Base-by-base conservation (phyloP, 2,329 filamentous ascomycete species). In the Acrocalymma vagum region DNA sequence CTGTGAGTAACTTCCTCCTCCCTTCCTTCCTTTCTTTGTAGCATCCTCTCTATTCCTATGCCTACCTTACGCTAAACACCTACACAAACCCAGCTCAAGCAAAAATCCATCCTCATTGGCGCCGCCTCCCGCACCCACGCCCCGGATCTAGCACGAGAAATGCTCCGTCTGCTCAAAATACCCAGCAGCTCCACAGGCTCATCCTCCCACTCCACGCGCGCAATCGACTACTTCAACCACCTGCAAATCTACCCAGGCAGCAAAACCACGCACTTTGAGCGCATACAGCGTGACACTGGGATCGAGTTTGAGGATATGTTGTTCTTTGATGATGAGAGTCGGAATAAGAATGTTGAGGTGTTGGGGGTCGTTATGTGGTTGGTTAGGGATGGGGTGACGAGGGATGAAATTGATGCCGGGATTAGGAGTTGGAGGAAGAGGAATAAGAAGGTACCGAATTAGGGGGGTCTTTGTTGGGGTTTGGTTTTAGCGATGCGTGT, bases 261-360 rank as follows among this genome's bases (percentile, higher is more conserved):
- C 63, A 97, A 97, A 78, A 86, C 87, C n/a, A 81, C 83, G 48
- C 93, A 97, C 71, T 95, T 97, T 59, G 79, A 85, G 60, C 77
- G 81, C 5, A 76, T 97, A 55, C 81, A 87, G 8, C 81, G 85
- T 65, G 78, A 83, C 40, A 91, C 87, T 10, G 84, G 84, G 1
- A 69, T 96, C 3, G 73, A 76, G 5, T 95, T 83, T 61, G 81
- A 87, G 51, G 90, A 96, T 31, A 95, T 97, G 86, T 68, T 97
- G 22, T 97, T 97, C 70, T 97, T 97, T 55, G 93, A 97, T 58
- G 93, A 97, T 58, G 93, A 97, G 79, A 78, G 79, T 36, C 75
- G 93, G 46, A 97, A 97, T 63, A 78, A 83, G 42, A 91, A 96
- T 63, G 93, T 95, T 1, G 83, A 87, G 70, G 75, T 79, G 29